Base-by-base conservation (phyloP, 805 yeast species). In the Zygotorulaspora chibaensis region DNA sequence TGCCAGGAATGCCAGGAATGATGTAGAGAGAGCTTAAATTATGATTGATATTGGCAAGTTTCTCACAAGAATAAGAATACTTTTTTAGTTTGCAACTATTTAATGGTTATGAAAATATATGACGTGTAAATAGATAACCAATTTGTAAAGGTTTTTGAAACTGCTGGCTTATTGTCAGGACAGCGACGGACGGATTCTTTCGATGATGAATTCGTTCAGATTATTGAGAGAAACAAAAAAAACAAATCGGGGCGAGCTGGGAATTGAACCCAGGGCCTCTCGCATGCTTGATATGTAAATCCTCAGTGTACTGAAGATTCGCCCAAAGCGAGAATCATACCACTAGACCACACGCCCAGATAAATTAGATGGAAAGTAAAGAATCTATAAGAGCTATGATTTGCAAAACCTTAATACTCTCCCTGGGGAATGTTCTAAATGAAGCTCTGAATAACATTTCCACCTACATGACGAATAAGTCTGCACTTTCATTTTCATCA, bases 1-100 rank as follows among this genome's bases (percentile, higher is more conserved):
- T 76, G 71, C 83, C 82, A 47, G 84, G 83, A 55, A 77, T 79
- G 78, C 80, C 80, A 51, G 88, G 87, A 62, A 76, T 76, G 80
- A 48, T 48, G 52, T 48, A 42, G 9, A 13, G n/a, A 26, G 29
- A 18, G n/a, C 3, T 36, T 35, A 28, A 18, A 29, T 25, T 29
- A 36, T n/a, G 18, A 36, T 25, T 26, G 31, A 40, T 30, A 40
- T 38, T 40, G 43, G 31, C 53, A 55, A 55, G 58, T 57, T 20
- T 20, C 25, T 20, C 25, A 5, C 25, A 5, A 20, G 7, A 20
- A 5, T 20, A 20, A 4, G 25, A 20, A 20, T 20, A 20, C 25
- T 20, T 20, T 20, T 20, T 20, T 20, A 20, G 25, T 20, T 7
- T 20, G 7, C 25, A 20, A 20, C 25, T 20, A 20, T 20, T 20